Evolutionary conservation across 495 filamentous ascomycete genomes (phyloP).

Genomic region (Talaromyces trachyspermus): DNA sequence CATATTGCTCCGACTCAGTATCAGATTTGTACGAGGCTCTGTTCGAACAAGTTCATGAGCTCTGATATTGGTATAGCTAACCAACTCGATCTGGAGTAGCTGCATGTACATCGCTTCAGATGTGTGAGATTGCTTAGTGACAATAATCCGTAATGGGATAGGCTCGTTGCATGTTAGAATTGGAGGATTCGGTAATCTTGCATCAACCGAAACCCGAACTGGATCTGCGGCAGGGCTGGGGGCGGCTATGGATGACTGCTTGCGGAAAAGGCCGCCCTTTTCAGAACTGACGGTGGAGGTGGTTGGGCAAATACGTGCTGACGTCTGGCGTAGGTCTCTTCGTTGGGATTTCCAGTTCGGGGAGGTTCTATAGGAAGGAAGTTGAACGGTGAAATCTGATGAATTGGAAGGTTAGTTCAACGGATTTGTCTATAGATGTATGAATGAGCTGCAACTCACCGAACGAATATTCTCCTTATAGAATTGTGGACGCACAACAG

Average conservation of each 20-base stretch:
- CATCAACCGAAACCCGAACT: constrained; percentile 60
- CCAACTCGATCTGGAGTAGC: constrained; percentile 69
- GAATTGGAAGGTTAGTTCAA: not conserved
- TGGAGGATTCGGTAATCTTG: constrained; percentile 77
- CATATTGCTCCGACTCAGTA: constrained; percentile 62
- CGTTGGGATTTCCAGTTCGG: constrained; percentile 52
- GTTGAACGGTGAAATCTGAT: constrained; percentile 54
- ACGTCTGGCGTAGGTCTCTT: constrained; percentile 78
- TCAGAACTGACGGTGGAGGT: constrained; percentile 30
- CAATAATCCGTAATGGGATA: constrained; percentile 70
- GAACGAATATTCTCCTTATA: constrained; percentile 79
- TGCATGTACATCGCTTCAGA: constrained; percentile 62
- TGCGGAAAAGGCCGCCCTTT: constrained; percentile 50
- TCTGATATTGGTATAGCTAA: constrained; percentile 68
- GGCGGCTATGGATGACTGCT: constrained; percentile 17
- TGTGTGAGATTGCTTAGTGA: constrained; percentile 62
- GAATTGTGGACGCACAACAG: constrained; percentile 70
- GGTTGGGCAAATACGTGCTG: constrained; percentile 63
- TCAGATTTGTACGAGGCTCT: constrained; percentile 60
- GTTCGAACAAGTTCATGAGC: constrained; percentile 62
- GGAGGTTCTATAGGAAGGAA: constrained; percentile 93
- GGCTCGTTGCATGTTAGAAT: constrained; percentile 84
- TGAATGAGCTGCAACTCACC: constrained; percentile 28
- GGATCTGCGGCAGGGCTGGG: constrained; percentile 16
- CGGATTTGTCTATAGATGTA: constrained; percentile 5